Evolutionary conservation across 129 eudicot genomes (phyloP), one percentile per base, ranked within the genome.

Genomic region (Tanacetum coccineum): DNA sequence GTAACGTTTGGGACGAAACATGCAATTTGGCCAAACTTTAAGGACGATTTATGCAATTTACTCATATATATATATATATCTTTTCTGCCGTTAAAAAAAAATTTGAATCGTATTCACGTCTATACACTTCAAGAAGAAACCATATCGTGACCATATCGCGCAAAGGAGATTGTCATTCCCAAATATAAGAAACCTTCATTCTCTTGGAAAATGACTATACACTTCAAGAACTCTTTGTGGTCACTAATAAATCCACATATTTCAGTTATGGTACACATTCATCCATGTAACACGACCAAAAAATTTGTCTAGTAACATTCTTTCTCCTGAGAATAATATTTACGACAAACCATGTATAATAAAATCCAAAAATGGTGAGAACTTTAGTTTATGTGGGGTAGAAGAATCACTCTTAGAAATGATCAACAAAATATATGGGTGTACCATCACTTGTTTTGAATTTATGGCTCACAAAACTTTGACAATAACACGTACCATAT

Each of bases 321-420:
- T 47, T 72, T 46, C 57, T 20, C 44, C 15, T 30, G 67, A 0
- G 42, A 58, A 13, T 28, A 15, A 26, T 13, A 56, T 20, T 46
- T 18, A 57, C 21, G n/a, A 13, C 13, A 44, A 32, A 59, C 22
- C 44, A 12, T 39, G 62, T n/a, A 42, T 54, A 54, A 7, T 18
- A 56, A 47, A 70, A 62, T 15, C 50, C 20, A 52, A 53, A 73
- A 65, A 74, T 9, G 72, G 19, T 55, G 59, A 22, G 26, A 54
- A 51, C 55, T 78, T 76, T 69, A 65, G 15, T 58, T 56, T 59
- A 32, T 66, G 90, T 84, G 86, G 82, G 86, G 73, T 71, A 59
- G 69, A 74, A 72, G 58, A 64, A 81, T 70, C 90, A 84, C 84
- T 74, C 67, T 14, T n/a, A 18, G 76, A 52, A 76, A 46, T 68